These are phyloP conservation scores for Suillus plorans DNA, from an alignment of 768 basidiomycete genomes.

Conservation along the genomic window DNA sequence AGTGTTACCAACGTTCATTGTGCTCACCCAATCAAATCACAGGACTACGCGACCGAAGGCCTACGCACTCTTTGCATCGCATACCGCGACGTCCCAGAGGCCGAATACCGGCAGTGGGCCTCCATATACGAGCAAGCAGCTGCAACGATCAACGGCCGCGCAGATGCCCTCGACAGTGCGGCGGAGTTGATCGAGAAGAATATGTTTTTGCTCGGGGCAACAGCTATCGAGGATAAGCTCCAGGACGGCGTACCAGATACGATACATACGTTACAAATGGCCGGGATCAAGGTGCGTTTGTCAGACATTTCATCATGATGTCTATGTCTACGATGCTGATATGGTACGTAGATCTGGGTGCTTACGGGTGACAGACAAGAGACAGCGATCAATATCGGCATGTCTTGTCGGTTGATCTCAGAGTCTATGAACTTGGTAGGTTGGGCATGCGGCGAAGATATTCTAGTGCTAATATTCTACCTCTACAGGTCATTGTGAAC, in stretches of 20 bases:
- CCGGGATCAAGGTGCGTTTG: slow-evolving; percentile 82
- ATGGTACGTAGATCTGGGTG: slow-evolving; percentile 77
- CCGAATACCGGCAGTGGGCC: slow-evolving; percentile 90
- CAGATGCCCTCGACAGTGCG: slow-evolving; percentile 90
- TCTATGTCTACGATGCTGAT: slow-evolving; percentile 6
- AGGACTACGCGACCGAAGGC: slow-evolving; percentile 98
- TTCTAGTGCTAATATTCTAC: slow-evolving; percentile 1
- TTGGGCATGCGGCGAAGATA: background rate
- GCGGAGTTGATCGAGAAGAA: slow-evolving; percentile 97
- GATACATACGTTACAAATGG: slow-evolving; percentile 96
- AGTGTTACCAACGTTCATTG: background rate
- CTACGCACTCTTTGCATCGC: slow-evolving; percentile 96
- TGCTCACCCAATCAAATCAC: slow-evolving; percentile 8
- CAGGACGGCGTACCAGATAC: slow-evolving; percentile 99
- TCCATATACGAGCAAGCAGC: slow-evolving; percentile 89
- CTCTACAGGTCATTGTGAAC: slow-evolving; percentile 84
- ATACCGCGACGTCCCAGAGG: slow-evolving; percentile 86
- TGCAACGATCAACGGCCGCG: slow-evolving; percentile 91
- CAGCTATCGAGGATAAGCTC: slow-evolving; percentile 97
- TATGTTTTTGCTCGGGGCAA: slow-evolving; percentile 89
- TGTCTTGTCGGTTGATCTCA: slow-evolving; percentile 94
- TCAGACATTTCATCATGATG: background rate
- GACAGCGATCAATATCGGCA: slow-evolving; percentile 98
- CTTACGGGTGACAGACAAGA: slow-evolving; percentile 98
- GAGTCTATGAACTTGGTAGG: slow-evolving; percentile 96